Conservation (phyloP, 768 basidiomycete species). For the Lactarius vividus region DNA sequence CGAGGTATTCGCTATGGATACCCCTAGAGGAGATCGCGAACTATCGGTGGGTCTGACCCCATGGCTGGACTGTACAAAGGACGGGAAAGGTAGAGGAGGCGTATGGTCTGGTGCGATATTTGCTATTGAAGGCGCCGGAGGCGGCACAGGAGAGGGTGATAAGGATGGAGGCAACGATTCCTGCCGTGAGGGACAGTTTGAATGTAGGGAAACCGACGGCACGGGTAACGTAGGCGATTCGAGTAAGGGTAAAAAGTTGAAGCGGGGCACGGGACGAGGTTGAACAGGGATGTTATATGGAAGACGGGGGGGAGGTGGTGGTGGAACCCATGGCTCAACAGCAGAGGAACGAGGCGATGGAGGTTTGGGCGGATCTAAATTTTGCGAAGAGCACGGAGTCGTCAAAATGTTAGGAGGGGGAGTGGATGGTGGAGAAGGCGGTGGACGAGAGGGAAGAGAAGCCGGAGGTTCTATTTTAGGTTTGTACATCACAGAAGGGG, state of each 20-base stretch:
- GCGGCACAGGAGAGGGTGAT: not conserved
- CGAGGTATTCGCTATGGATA: not conserved
- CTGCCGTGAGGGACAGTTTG: not conserved
- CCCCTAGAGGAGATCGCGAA: not conserved
- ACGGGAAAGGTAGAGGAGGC: conserved; percentile 6
- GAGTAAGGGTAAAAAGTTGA: conserved; percentile 26
- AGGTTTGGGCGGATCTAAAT: not conserved
- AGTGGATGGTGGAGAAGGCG: conserved; percentile 22
- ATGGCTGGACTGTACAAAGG: not conserved
- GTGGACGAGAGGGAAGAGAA: conserved; percentile 6
- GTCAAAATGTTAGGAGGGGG: conserved; percentile 11
- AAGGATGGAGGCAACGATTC: not conserved
- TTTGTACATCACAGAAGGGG: not conserved
- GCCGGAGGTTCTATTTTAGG: conserved; percentile 10
- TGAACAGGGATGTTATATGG: conserved; percentile 22
- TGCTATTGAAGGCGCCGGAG: not conserved
- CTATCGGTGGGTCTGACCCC: not conserved
- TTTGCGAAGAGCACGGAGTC: not conserved
- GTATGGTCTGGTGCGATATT: not conserved
- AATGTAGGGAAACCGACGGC: not conserved
- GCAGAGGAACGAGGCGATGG: not conserved
- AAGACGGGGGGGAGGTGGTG: conserved; percentile 23
- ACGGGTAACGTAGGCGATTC: conserved; percentile 9
- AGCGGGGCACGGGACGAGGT: conserved; percentile 22
- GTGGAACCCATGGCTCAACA: conserved; percentile 15